Evolutionary conservation across 306 rosid genomes (phyloP).

Genomic region (Corylus americana): DNA sequence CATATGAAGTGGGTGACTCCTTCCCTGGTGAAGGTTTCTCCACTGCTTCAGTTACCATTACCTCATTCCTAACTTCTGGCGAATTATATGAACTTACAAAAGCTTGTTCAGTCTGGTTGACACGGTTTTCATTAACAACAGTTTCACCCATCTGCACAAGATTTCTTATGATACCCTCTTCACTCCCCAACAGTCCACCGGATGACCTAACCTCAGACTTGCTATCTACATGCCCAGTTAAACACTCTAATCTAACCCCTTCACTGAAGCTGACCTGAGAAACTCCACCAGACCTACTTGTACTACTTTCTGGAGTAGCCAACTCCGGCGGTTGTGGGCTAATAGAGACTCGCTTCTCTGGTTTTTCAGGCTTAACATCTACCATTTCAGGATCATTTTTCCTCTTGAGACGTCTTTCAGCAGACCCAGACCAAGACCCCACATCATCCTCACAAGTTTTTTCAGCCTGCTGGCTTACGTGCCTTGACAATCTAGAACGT

Average conservation of each 20-base stretch:
- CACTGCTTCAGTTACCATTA: slow-evolving; percentile 51
- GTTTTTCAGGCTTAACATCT: slow-evolving; percentile 39
- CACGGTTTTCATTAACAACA: slow-evolving; percentile 25
- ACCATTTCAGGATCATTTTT: slow-evolving; percentile 52
- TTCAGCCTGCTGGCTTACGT: slow-evolving; percentile 45
- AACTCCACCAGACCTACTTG: slow-evolving; percentile 47
- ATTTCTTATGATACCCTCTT: slow-evolving; percentile 27
- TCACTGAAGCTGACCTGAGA: slow-evolving; percentile 42
- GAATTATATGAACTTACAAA: slow-evolving; percentile 21
- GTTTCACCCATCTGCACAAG: slow-evolving; percentile 34
- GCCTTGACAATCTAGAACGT: slow-evolving; percentile 59
- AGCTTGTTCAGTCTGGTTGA: slow-evolving; percentile 29
- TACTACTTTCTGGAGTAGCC: slow-evolving; percentile 45
- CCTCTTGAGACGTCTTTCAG: slow-evolving; percentile 71
- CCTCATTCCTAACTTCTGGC: slow-evolving; percentile 44
- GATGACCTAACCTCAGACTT: slow-evolving; percentile 45
- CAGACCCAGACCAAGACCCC: slow-evolving; percentile 46
- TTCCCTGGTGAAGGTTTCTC: slow-evolving; percentile 39
- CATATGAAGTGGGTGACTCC: slow-evolving; percentile 42
- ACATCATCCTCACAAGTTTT: slow-evolving; percentile 44
- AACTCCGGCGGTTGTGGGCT: slow-evolving; percentile 61
- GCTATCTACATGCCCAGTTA: slow-evolving; percentile 33
- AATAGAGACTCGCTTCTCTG: slow-evolving; percentile 54
- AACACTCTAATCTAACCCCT: slow-evolving; percentile 38
- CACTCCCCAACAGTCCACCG: slow-evolving; percentile 40